A percentile compares a stretch with the other conserved stretches of the same genome.
phyloP scores from a whole-genome alignment of 176 grass and related monocot genomes.

The Tillandsia leiboldiana region DNA sequence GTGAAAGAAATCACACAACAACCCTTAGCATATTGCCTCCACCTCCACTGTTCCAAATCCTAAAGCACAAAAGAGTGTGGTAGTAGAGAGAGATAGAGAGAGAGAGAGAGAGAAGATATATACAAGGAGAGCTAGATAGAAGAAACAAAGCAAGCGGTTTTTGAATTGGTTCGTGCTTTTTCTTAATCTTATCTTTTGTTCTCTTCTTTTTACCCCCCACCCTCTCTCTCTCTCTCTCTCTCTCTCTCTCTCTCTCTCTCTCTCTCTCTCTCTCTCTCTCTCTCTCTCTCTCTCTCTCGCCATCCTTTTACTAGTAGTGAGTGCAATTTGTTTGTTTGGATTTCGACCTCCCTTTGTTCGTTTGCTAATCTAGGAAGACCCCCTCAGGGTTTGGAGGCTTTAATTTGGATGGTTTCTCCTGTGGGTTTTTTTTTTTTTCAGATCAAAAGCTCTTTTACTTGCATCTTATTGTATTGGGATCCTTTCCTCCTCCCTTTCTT shows the following conservation, averaged over 20 bases:
- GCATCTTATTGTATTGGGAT: conserved; percentile 34
- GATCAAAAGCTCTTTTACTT: conserved; percentile 32
- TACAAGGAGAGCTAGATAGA: conserved; percentile 12
- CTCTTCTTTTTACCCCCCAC: conserved; percentile 11
- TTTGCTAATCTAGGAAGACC: conserved; percentile 71
- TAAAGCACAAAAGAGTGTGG: conserved; percentile 22
- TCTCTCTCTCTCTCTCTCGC: conserved; percentile 13
- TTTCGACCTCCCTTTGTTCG: conserved; percentile 80
- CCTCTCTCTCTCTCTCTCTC: neutral
- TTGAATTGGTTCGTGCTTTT: conserved; percentile 39
- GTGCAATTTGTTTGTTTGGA: conserved; percentile 91
- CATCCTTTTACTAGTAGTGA: conserved; percentile 56
- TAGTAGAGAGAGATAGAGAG: conserved; percentile 28
- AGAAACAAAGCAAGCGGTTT: conserved; percentile 23
- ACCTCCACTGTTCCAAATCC: conserved; percentile 22
- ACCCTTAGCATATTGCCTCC: conserved; percentile 43
- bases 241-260: conserved; percentile 1
- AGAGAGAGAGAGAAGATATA: conserved; percentile 9
- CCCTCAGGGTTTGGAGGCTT: conserved; percentile 33
- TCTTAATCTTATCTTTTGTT: conserved; percentile 59
- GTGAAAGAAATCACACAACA: conserved; percentile 76
- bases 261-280: neutral
- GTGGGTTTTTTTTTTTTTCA: conserved; percentile 39
- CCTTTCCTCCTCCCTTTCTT: conserved; percentile 30
- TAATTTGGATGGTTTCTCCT: conserved; percentile 11